Evolutionary conservation across 2,329 filamentous ascomycete species (phyloP).

Genomic region (Penicillium sp.): DNA sequence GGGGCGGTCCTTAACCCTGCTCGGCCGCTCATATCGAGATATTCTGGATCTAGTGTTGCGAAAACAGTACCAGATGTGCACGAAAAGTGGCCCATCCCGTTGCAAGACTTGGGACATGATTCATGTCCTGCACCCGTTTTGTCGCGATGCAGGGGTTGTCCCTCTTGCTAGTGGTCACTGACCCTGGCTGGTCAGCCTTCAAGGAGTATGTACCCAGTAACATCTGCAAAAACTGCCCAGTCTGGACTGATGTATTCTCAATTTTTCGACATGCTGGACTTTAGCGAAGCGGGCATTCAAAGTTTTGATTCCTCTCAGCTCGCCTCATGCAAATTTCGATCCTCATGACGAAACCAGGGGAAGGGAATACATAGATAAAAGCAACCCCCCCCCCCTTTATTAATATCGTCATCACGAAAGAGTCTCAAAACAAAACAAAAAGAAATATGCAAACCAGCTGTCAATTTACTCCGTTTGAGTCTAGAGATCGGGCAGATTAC

Average conservation of each 20-base stretch:
- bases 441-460: slow-evolving; percentile 28
- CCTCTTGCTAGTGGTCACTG: slow-evolving; percentile 7
- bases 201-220: not conserved
- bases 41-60: slow-evolving; percentile 6
- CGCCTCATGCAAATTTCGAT: not conserved
- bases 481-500: slow-evolving; percentile 37
- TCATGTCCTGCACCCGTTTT: slow-evolving; percentile 12
- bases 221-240: not conserved
- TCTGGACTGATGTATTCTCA: slow-evolving; percentile 12
- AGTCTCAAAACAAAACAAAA: not conserved
- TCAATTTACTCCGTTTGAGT: slow-evolving; percentile 35
- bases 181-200: slow-evolving; percentile 12
- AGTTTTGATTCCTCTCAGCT: too few species aligned
- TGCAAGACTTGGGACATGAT: slow-evolving; percentile 1
- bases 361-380: too few species aligned
- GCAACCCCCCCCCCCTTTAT: too few species aligned
- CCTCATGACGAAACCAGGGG: not conserved
- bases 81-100: slow-evolving; percentile 1
- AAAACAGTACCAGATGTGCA: not conserved
- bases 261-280: slow-evolving; percentile 10
- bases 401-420: too few species aligned
- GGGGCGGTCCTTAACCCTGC: slow-evolving; percentile 13
- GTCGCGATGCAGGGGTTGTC: slow-evolving; percentile 10
- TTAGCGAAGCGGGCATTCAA: too few species aligned
- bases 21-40: slow-evolving; percentile 9